Conservation (phyloP, 768 basidiomycete genomes). For the Megacollybia marginata region DNA sequence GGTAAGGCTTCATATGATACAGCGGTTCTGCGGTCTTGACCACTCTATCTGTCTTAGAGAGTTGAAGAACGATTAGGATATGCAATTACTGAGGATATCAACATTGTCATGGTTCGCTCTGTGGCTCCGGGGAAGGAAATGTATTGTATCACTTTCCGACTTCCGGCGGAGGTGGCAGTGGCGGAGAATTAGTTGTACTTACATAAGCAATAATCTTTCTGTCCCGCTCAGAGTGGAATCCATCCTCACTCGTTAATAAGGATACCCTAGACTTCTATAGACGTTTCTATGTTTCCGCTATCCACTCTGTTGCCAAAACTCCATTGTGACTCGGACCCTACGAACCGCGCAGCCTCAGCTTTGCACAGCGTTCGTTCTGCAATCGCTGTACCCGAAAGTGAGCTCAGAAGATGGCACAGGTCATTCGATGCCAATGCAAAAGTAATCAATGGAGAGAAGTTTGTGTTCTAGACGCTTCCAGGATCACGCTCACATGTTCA, state of each 20-base stretch:
- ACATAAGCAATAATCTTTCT: too few relatives aligned
- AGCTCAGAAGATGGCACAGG: slow-evolving; percentile 83
- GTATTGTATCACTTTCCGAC: slow-evolving; percentile 91
- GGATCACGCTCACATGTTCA: neutral
- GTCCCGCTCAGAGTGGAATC: slow-evolving; percentile 5
- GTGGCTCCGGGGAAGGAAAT: slow-evolving; percentile 97
- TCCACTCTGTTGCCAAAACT: slow-evolving; percentile 40
- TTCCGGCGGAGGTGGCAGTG: slow-evolving; percentile 42
- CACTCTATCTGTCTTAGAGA: slow-evolving; percentile 39
- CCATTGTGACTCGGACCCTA: slow-evolving; percentile 48
- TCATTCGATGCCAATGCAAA: slow-evolving; percentile 83
- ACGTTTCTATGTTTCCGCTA: slow-evolving; percentile 28
- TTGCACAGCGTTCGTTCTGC: slow-evolving; percentile 61
- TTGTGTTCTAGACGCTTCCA: slow-evolving; percentile 21
- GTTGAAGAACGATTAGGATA: slow-evolving; percentile 61
- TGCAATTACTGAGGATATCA: slow-evolving; percentile 39
- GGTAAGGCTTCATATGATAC: slow-evolving; percentile 37
- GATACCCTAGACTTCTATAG: slow-evolving; percentile 25
- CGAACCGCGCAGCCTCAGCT: slow-evolving; percentile 44
- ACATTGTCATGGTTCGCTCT: slow-evolving; percentile 74
- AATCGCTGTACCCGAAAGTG: slow-evolving; percentile 68
- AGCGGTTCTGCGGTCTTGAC: slow-evolving; percentile 16
- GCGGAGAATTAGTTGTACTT: neutral
- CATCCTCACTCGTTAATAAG: slow-evolving; percentile 18
- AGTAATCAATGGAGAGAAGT: slow-evolving; percentile 77